phyloP scores from a whole-genome alignment of 2,329 filamentous ascomycete genomes.

The Pestalotiopsis sp. region DNA sequence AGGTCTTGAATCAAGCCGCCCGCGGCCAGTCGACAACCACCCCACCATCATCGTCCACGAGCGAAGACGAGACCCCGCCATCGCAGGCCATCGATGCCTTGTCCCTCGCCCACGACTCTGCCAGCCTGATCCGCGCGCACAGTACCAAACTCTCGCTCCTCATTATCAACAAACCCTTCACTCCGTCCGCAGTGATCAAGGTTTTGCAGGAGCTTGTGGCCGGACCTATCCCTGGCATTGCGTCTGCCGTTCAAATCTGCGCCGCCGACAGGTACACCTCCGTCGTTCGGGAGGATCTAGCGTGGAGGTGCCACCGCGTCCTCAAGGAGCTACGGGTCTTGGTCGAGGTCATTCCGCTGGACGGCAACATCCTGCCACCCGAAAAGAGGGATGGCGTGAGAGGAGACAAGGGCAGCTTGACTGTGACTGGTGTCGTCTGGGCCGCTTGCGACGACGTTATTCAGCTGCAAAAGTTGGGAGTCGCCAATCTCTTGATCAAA shows the following conservation, averaged over 20 bases:
- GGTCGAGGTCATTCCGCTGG: slow-evolving; percentile 58
- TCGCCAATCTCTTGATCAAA: slow-evolving; percentile 69
- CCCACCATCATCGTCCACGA: slow-evolving; percentile 16
- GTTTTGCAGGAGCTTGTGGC: slow-evolving; percentile 74
- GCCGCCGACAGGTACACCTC: slow-evolving; percentile 62
- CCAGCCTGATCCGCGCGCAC: slow-evolving; percentile 77
- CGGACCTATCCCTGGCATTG: slow-evolving; percentile 74
- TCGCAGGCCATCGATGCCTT: slow-evolving; percentile 57
- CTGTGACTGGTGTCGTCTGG: slow-evolving; percentile 80
- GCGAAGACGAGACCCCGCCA: slow-evolving; percentile 12
- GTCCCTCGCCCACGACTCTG: slow-evolving; percentile 70
- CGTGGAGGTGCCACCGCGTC: slow-evolving; percentile 58
- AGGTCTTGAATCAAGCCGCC: slow-evolving; percentile 42
- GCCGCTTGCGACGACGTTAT: slow-evolving; percentile 76
- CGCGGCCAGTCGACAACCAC: slow-evolving; percentile 26
- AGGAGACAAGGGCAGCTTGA: slow-evolving; percentile 55
- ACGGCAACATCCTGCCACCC: slow-evolving; percentile 56
- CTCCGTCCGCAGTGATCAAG: slow-evolving; percentile 71
- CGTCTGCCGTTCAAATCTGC: slow-evolving; percentile 71
- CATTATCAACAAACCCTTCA: slow-evolving; percentile 85
- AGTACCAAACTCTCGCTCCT: slow-evolving; percentile 86
- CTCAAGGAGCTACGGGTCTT: slow-evolving; percentile 66
- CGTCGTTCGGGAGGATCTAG: slow-evolving; percentile 65
- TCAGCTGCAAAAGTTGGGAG: slow-evolving; percentile 65
- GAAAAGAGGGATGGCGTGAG: slow-evolving; percentile 47